Evolutionary conservation across 352 stramenopile species (phyloP).

Genomic region (Phytophthora capsici): DNA sequence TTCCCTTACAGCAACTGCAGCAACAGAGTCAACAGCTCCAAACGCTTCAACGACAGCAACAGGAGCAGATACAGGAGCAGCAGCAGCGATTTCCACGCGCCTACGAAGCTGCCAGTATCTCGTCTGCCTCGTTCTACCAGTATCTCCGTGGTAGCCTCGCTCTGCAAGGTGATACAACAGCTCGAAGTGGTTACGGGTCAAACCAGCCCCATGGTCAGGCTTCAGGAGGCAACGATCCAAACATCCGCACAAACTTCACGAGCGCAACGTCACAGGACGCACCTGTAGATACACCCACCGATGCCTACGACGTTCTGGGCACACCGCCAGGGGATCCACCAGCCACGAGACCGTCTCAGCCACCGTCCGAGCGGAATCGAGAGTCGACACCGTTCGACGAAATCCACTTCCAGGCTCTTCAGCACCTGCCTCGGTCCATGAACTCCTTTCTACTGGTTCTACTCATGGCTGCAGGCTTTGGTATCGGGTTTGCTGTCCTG

Average conservation of each 20-base stretch:
- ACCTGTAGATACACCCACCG: conserved; percentile 40
- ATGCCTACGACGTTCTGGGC: conserved; percentile 54
- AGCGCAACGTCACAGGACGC: conserved; percentile 11
- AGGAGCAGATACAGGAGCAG: conserved; percentile 31
- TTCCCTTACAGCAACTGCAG: conserved; percentile 31
- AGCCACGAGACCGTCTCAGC: conserved; percentile 29
- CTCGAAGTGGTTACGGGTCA: neutral
- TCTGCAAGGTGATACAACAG: neutral
- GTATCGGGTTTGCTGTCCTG: conserved; percentile 41
- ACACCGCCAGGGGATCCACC: conserved; percentile 64
- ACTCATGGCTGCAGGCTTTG: conserved; percentile 46
- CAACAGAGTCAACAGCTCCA: conserved; percentile 29
- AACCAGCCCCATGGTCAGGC: conserved; percentile 11
- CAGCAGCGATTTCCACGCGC: conserved; percentile 25
- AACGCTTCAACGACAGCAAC: conserved; percentile 33
- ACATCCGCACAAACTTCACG: conserved; percentile 60
- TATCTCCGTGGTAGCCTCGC: conserved; percentile 26
- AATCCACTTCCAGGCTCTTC: conserved; percentile 24
- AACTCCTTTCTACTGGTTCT: conserved; percentile 49
- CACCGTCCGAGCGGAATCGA: conserved; percentile 21
- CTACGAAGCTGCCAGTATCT: conserved; percentile 31
- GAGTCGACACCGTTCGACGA: conserved; percentile 23
- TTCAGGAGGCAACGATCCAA: conserved; percentile 29
- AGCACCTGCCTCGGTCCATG: conserved; percentile 44
- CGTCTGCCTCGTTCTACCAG: conserved; percentile 27